A percentile compares a stretch with the other conserved stretches of the same genome.
Evolutionary conservation across 768 basidiomycete species (phyloP).

Genomic region (Mycena capillaripes): DNA sequence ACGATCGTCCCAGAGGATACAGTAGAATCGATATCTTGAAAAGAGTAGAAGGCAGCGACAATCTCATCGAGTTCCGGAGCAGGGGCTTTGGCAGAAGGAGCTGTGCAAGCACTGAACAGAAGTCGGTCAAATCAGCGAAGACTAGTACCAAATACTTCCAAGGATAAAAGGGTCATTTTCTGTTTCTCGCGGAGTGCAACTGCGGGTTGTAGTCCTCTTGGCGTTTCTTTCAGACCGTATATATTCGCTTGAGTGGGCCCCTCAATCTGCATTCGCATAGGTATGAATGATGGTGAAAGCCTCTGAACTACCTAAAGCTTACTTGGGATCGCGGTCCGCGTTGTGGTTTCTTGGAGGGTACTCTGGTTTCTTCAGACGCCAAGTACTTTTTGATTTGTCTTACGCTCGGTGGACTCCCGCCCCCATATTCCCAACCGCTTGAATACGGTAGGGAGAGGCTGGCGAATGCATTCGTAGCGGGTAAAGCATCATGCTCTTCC

Average conservation of each 20-base stretch:
- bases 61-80: constrained; percentile 78
- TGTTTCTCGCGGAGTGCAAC: constrained; percentile 66
- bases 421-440: constrained; percentile 87
- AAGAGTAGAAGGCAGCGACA: constrained; percentile 78
- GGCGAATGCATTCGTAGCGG: background rate
- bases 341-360: constrained; percentile 31
- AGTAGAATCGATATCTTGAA: constrained; percentile 64
- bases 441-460: constrained; percentile 46
- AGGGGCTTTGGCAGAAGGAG: constrained; percentile 74
- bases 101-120: constrained; percentile 50
- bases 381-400: constrained; percentile 72
- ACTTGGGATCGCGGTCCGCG: constrained; percentile 67
- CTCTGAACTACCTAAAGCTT: constrained; percentile 16
- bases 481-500: constrained; percentile 41
- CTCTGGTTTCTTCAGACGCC: constrained; percentile 43
- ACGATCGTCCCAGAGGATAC: constrained; percentile 67
- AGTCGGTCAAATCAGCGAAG: background rate
- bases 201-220: constrained; percentile 45
- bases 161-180: constrained; percentile 82
- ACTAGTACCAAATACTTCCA: constrained; percentile 85
- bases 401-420: constrained; percentile 70
- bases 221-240: constrained; percentile 76
- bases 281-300: background rate
- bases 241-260: constrained; percentile 83
- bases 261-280: constrained; percentile 58